Evolutionary conservation across 192 early-diverging fungal species (phyloP), one percentile per base, ranked within the genome.

Genomic region (Piromyces finnis): DNA sequence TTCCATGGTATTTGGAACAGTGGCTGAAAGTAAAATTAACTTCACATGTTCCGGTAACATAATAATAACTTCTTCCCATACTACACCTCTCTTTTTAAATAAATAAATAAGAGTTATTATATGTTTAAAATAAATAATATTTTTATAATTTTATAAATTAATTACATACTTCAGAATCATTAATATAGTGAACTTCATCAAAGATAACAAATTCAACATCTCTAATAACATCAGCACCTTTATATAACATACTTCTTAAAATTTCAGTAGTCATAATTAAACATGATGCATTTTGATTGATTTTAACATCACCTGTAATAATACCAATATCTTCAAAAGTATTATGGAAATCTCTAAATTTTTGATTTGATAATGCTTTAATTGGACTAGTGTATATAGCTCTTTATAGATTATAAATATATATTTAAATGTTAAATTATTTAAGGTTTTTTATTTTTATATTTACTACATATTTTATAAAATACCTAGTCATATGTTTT

Each of bases 161-260:
- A 28, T 27, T 3, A 78, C 37, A 29, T 29, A 87, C 80, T 18
- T 80, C 97, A 14, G 92, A 80, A 84, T 99, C 96, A 83, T 98
- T 98, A 30, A 99, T 90, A 84, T 99, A 99, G 82, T 99, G 97
- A 77, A 96, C 94, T 86, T 99, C 97, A 86, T 99, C 97, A 89
- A 99, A 99, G 78, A 99, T 95, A 2, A 99, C 97, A 92, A 96
- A 99, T 86, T 99, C 97, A 17, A 99, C 95, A 83, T 99, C 97
- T 28, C 96, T 91, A 80, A 99, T 92, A 59, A 98, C 84, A 85
- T 98, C 96, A 7, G 97, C 96, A 22, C 96, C 96, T 77, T 95
- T 91, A 84, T 99, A 99, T 14, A 99, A 88, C 97, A 99, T 99
- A 83, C 92, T 94, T 78, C 96, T 88, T 78, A 99, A 87, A 89